Evolutionary conservation across 257 asterid species (phyloP), one percentile per base, ranked within the genome.

Genomic region (Nicotiana knightiana): DNA sequence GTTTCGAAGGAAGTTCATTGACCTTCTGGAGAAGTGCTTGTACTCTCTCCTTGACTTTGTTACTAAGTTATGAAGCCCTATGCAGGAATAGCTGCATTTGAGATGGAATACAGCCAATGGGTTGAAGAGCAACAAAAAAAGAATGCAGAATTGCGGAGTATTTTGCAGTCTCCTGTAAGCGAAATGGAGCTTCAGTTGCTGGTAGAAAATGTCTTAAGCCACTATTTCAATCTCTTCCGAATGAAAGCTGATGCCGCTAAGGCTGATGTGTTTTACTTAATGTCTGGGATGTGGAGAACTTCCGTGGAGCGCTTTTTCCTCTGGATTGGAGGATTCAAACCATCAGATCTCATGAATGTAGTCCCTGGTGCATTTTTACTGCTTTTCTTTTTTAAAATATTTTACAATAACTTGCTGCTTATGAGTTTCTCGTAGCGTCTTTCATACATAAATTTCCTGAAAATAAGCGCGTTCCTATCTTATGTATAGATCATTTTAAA

Each of bases 301-400:
- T 83, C 98, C 0, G 92, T 93, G 35, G 98, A 96, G 89, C 93
- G 97, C 2, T 90, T 96, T 71, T 91, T 96, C 88, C 93, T 91
- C 2, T 96, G 98, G 99, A 90, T 96, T 48, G 98, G 99, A 81
- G 99, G 99, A n/a, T 94, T 91, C 84, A 85, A 91, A 3, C 98
- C 99, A 21, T 96, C 98, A 11, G 97, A 93, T 82, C 93, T 96
- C 88, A 91, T 96, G 18, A 94, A 87, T 26, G 98, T 96, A 85
- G 80, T 76, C 61, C 54, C 37, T 75, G 33, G 51, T 61, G 16
- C 48, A 26, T 54, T 59, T 81, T 75, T 26, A 75, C 79, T 51
- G 24, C 9, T 75, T 51, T 13, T 53, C 58, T 53, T 24, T 73
- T 24, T 12, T 6, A n/a, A 46, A 18, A 4, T 48, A 73, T 16